These are phyloP conservation scores for Pichia exigua DNA, from an alignment of 805 yeast species.

Conservation along the genomic window DNA sequence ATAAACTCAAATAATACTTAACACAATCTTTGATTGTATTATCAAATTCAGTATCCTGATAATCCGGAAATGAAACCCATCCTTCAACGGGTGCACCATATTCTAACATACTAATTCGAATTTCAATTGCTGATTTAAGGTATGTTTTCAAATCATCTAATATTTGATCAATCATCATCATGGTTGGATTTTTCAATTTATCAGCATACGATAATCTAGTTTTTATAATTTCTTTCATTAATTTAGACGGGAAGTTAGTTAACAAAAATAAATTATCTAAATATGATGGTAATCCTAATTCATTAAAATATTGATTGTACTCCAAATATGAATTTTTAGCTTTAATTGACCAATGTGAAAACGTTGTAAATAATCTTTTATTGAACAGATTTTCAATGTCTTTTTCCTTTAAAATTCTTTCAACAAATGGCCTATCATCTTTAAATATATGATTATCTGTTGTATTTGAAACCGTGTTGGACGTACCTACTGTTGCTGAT, in stretches of 20 bases:
- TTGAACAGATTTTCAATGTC: constrained; percentile 66
- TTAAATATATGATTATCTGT: constrained; percentile 33
- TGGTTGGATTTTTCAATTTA: constrained; percentile 74
- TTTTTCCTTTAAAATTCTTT: constrained; percentile 71
- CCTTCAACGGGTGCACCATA: constrained; percentile 53
- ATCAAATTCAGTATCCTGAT: constrained; percentile 56
- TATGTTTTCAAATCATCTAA: constrained; percentile 76
- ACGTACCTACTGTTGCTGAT: neutral
- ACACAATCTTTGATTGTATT: constrained; percentile 65
- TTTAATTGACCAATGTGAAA: constrained; percentile 77
- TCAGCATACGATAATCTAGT: constrained; percentile 71
- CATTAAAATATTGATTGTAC: constrained; percentile 53
- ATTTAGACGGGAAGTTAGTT: constrained; percentile 66
- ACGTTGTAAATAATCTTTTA: constrained; percentile 55
- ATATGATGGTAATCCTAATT: constrained; percentile 67
- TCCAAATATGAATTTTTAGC: constrained; percentile 65
- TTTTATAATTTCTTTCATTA: constrained; percentile 71
- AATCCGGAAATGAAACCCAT: constrained; percentile 60
- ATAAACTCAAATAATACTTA: constrained; percentile 56
- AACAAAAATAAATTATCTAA: constrained; percentile 57
- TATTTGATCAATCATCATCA: constrained; percentile 95
- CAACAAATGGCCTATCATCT: constrained; percentile 71
- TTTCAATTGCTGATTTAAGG: constrained; percentile 64
- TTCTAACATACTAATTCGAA: constrained; percentile 58
- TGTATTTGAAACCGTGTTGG: neutral